A percentile compares a stretch with the other conserved stretches of the same genome.
phyloP scores from a whole-genome alignment of 1,139 yeast genomes.

The Petasospora fabianii region DNA sequence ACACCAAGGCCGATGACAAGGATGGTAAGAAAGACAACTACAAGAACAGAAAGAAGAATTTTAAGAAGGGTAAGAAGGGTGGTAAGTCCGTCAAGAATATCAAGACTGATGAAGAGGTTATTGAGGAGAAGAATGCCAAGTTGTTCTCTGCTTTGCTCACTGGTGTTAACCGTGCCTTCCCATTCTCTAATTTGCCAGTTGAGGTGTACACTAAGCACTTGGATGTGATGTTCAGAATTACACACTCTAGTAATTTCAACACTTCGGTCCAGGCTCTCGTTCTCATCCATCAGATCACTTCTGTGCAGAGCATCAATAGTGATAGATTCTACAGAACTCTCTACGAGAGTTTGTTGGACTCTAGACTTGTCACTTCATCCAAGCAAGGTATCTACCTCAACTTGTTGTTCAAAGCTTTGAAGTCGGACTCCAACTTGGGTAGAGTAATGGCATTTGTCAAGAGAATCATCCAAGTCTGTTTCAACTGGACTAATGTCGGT shows the following conservation, averaged over 20 bases:
- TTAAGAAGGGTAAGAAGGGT: conserved; percentile 68
- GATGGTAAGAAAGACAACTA: conserved; percentile 33
- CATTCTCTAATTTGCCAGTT: conserved; percentile 76
- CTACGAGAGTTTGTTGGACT: conserved; percentile 85
- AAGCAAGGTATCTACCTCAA: conserved; percentile 89
- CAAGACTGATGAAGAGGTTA: conserved; percentile 65
- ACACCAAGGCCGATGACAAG: conserved; percentile 29
- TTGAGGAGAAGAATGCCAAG: conserved; percentile 82
- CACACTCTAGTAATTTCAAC: conserved; percentile 92
- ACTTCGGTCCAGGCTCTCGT: conserved; percentile 92
- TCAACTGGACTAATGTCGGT: conserved; percentile 85
- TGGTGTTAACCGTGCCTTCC: conserved; percentile 95
- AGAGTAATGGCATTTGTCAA: conserved; percentile 89
- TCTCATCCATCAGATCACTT: conserved; percentile 71
- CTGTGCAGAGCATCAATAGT: conserved; percentile 50
- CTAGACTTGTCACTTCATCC: conserved; percentile 76
- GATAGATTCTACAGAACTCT: conserved; percentile 86
- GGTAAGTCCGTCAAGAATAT: conserved; percentile 69
- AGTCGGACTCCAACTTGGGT: conserved; percentile 58
- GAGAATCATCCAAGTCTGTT: conserved; percentile 80
- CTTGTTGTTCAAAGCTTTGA: conserved; percentile 77
- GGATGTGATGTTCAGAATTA: conserved; percentile 80
- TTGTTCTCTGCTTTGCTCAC: conserved; percentile 88
- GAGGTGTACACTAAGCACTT: conserved; percentile 74
- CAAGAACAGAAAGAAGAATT: conserved; percentile 51